Evolutionary conservation across 2,329 filamentous ascomycete species (phyloP), one percentile per base, ranked within the genome.

Genomic region (Alternaria conjuncta): DNA sequence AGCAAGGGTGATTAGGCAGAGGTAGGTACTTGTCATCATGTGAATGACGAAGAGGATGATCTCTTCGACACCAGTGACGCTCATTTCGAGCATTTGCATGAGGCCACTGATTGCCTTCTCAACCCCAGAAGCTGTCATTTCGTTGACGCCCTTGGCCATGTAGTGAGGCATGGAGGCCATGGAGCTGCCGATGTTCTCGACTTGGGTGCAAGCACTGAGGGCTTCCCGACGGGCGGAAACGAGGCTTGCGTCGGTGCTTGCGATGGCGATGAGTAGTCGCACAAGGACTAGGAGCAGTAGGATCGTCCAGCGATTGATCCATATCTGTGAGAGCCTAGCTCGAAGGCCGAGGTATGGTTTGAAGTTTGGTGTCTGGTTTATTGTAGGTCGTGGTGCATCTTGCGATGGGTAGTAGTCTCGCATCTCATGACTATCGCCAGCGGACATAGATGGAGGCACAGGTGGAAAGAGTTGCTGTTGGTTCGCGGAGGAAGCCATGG

Each of bases 81-180:
- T 89, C 77, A 98, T 85, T 65, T 90, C 85, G 55, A 98, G 86
- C 82, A 96, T 89, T 45, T 88, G 85, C 79, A 96, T 92, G 78
- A 98, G 86, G 53, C 89, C 95, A 66, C 89, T 86, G 68, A 98
- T 89, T 9, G 93, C 89, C 71, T 90, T 89, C 71, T 94, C 92
- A 70, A 98, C 90, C 60, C 92, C 90, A 51, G 86, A 86, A 30
- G 93, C 92, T 8, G 93, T 91, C 71, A 98, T 83, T 63, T 93
- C 88, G 81, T 99, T 99, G 77, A 97, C 90, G 58, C 96, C 96
- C 55, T 87, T 84, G 2, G 94, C 92, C 78, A 98, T 90, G 82
- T 97, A 98, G 81, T 97, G 92, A 61, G 96, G 96, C 94, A 98
- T 97, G 41, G 96, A 98, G 43, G 95, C 96, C 93, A 99, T 95